Base-by-base conservation (phyloP, 345 rosid species). In the Leavenworthia alabamica region DNA sequence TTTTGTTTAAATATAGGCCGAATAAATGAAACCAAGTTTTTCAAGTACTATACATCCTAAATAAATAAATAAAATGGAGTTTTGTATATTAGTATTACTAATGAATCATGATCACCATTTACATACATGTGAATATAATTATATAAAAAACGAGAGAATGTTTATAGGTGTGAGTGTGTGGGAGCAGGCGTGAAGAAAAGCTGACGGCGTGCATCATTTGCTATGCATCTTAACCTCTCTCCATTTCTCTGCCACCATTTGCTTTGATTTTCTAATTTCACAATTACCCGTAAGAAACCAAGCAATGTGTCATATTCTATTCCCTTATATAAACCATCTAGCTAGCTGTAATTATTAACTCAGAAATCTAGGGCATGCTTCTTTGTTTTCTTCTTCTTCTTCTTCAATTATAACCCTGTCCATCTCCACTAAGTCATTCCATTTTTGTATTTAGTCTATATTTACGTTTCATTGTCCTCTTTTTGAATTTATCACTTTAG, bases 121-220 rank as follows among this genome's bases (percentile, higher is more conserved):
- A 33, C 67, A 68, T 52, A 45, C 43, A 62, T 70, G 58, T 40
- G 68, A 60, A 36, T 15, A n/a, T 6, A 14, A 31, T 6, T 13
- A 27, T 9, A 62, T 36, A 19, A 54, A 44, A 15, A 56, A 4
- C 32, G 17, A 60, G 54, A 50, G 72, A 61, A 58, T 71, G 62
- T 64, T 62, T 58, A 57, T 71, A 71, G 75, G 71, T 64, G 75
- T 71, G 70, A 56, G 75, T 71, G 75, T 58, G 75, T 71, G 75
- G 75, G 61, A 64, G 75, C 75, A 71, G 71, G 75, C 75, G 75
- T 71, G 59, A 54, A 48, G 63, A 65, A 88, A 90, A 86, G 95
- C 96, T 88, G 95, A 88, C 88, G 90, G 98, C 96, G 90, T 91
- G 98, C 95, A 77, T 71, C 80, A 77, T 72, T 75, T 49, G 8